phyloP scores from a whole-genome alignment of 1,139 yeast species.

The Pichiaceae sp. region DNA sequence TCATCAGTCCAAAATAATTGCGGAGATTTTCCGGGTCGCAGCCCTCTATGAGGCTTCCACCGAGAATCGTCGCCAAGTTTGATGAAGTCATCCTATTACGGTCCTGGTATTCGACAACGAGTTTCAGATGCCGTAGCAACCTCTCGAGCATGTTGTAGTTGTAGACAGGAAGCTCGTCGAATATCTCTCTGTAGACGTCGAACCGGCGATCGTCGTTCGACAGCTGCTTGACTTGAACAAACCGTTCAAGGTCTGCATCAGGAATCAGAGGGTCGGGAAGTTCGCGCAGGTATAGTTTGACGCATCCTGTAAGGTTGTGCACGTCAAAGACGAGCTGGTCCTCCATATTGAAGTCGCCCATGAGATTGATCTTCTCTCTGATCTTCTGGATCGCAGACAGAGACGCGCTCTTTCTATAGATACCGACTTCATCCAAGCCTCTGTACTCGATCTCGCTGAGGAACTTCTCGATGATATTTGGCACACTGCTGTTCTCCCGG shows the following conservation, averaged over 20 bases:
- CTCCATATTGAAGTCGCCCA: conserved; percentile 57
- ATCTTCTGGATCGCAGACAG: conserved; percentile 66
- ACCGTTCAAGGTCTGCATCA: conserved; percentile 43
- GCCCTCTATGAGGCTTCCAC: conserved; percentile 56
- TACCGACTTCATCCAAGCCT: conserved; percentile 85
- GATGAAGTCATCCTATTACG: conserved; percentile 46
- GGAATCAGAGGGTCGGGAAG: conserved; percentile 82
- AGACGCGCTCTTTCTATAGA: conserved; percentile 89
- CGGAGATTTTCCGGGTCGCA: conserved; percentile 40
- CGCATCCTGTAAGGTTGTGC: conserved; percentile 84
- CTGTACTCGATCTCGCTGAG: conserved; percentile 70
- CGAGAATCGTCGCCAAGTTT: conserved; percentile 51
- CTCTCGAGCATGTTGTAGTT: conserved; percentile 64
- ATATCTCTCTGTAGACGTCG: conserved; percentile 34
- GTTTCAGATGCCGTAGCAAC: conserved; percentile 59
- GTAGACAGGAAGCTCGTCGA: conserved; percentile 47
- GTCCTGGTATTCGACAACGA: conserved; percentile 33
- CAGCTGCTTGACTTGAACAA: conserved; percentile 33
- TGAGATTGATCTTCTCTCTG: conserved; percentile 65
- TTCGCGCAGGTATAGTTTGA: conserved; percentile 79
- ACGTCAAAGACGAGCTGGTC: conserved; percentile 71
- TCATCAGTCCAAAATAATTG: conserved; percentile 48
- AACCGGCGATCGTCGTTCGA: conserved; percentile 26
- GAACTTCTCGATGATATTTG: conserved; percentile 56
- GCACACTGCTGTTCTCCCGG: conserved; percentile 57